Base-by-base conservation (phyloP, 139 green algal species). In the Pseudopediastrum boryanum region DNA sequence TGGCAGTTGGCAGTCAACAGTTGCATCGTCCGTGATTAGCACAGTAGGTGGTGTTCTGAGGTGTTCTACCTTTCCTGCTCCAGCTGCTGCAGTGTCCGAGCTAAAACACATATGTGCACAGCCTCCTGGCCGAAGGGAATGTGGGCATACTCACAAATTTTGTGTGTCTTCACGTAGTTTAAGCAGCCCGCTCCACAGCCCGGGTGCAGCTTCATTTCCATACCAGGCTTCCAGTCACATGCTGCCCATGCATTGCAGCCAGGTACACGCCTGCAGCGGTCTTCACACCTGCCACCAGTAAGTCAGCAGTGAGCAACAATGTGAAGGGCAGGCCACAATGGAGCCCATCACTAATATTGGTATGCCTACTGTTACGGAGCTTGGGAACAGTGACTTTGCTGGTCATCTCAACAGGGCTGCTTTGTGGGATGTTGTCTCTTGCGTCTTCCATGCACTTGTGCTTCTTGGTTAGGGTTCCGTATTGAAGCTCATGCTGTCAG, bases 241-340 rank as follows among this genome's bases (percentile, higher is more conserved):
- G 31, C 52, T n/a, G 52, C 52, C 52, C 52, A 62, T 62, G 52
- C 52, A 62, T 62, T 62, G 52, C 52, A 62, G 9, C 1, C 52
- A 13, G 52, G 52, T 2, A n/a, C 31, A 6, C 52, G 1, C 0
- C 29, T 9, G 52, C 52, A 62, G 52, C 1, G 52, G 25, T 1
- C 31, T n/a, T 62, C 52, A 62, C 52, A 62, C 52, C 52, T 62
- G 52, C 52, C 29, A n/a, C 52, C 29, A n/a, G 25, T 36, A n/a
- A 25, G 31, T 25, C 52, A 62, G 52, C 52, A 62, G 52, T n/a
- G 25, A 62, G 52, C 52, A 62, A 6, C 52, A 62, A 16, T n/a
- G 12, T 0, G 25, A 58, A n/a, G 48, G 21, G 48, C 48, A n/a
- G 48, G 48, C 1, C n/a, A n/a, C n/a, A n/a, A n/a, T n/a, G n/a